A percentile compares a stretch with the other conserved stretches of the same genome.
Evolutionary conservation across 2,329 filamentous ascomycete species (phyloP).

Genomic region (Aspergillus sp.): DNA sequence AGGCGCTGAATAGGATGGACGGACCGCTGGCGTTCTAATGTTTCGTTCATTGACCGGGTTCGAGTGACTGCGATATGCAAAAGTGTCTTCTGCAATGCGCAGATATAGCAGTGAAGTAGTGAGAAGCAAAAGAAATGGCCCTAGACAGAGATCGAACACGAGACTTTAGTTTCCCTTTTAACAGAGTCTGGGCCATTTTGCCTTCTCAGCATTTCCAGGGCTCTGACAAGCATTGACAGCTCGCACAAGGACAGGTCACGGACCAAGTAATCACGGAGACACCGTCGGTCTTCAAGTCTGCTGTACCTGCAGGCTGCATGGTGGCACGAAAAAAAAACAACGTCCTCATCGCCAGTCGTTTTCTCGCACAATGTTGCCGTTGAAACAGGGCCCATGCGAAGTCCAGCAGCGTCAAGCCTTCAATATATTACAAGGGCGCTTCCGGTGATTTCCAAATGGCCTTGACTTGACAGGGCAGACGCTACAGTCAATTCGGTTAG

Average conservation of each 20-base stretch:
- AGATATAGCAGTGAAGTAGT: neutral
- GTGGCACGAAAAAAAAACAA: neutral
- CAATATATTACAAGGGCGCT: slow-evolving; percentile 13
- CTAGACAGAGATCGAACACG: slow-evolving; percentile 20
- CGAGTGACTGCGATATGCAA: no score
- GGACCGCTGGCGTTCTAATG: no score
- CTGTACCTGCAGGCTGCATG: neutral
- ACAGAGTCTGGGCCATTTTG: no score
- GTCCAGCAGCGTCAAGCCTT: neutral
- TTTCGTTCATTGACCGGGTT: no score
- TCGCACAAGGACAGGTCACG: neutral
- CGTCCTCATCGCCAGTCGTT: slow-evolving; percentile 7
- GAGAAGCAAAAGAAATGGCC: slow-evolving; percentile 15
- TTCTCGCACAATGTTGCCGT: neutral
- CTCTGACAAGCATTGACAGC: neutral
- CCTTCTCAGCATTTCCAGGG: no score
- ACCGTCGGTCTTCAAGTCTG: neutral
- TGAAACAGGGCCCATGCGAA: slow-evolving; percentile 8
- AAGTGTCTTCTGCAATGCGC: no score
- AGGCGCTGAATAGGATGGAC: no score
- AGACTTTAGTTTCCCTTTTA: neutral
- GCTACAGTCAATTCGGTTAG: neutral
- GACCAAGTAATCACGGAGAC: neutral
- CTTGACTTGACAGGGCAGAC: neutral
- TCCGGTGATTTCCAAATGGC: neutral